Evolutionary conservation across 225 moss, liverwort and hornwort genomes (phyloP).

Genomic region (Physcomitrium patens): DNA sequence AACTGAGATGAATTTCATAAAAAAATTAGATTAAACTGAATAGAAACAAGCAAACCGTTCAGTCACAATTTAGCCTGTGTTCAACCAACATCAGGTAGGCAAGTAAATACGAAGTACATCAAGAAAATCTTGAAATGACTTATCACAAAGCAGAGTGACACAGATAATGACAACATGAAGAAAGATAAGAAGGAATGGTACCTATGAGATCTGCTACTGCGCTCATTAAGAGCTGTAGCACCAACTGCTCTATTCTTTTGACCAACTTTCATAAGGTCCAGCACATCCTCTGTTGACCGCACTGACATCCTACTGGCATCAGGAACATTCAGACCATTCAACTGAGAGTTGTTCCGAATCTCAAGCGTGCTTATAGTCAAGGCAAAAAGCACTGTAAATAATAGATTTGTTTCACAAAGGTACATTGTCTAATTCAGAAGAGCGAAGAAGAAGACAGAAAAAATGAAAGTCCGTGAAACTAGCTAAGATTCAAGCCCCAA

Average conservation of each 20-base stretch:
- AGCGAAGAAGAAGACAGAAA: background rate
- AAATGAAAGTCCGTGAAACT: background rate
- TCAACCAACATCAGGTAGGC: background rate
- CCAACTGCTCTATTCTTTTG: constrained; percentile 78
- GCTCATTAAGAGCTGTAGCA: constrained; percentile 84
- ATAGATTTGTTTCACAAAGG: background rate
- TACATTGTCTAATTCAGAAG: background rate
- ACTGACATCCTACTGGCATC: constrained; percentile 84
- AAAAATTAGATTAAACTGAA: background rate
- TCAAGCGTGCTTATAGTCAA: constrained; percentile 68
- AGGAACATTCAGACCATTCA: constrained; percentile 74
- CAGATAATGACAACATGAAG: constrained; percentile 3
- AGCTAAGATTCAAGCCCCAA: background rate
- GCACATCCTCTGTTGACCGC: constrained; percentile 71
- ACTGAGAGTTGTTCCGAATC: constrained; percentile 78
- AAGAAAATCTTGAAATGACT: no score
- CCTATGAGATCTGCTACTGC: constrained; percentile 87
- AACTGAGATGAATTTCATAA: no score
- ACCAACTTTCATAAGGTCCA: constrained; percentile 82
- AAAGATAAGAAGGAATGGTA: constrained; percentile 14
- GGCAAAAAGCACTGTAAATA: constrained; percentile 20
- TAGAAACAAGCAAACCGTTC: background rate
- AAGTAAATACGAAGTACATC: background rate
- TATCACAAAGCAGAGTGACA: background rate
- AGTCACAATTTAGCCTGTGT: background rate